Evolutionary conservation across 2,329 filamentous ascomycete genomes (phyloP).

Genomic region (Aphanoascus verrucosus): DNA sequence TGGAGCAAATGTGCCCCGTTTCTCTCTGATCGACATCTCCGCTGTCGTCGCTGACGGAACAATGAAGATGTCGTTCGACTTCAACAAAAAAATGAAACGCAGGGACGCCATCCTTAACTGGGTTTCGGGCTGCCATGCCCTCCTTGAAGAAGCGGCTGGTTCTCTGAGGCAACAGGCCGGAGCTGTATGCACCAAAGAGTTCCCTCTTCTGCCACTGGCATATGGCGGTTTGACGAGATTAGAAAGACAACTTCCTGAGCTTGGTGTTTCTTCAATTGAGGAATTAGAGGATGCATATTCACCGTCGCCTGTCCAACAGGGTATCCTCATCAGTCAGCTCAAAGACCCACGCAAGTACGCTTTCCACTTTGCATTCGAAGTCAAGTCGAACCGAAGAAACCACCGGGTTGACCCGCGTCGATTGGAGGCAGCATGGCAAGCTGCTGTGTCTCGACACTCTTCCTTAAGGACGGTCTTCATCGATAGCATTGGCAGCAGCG

Average conservation of each 20-base stretch:
- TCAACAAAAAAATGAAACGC: conserved; percentile 13
- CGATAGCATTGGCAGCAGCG: conserved; percentile 26
- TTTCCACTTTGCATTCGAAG: conserved; percentile 29
- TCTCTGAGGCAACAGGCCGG: not conserved
- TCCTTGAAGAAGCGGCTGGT: conserved; percentile 8
- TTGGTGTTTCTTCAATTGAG: conserved; percentile 11
- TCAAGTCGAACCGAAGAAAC: conserved; percentile 19
- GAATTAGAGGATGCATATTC: conserved; percentile 29
- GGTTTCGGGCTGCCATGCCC: conserved; percentile 8
- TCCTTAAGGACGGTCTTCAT: conserved; percentile 28
- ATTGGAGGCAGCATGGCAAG: conserved; percentile 27
- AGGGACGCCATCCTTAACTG: conserved; percentile 10
- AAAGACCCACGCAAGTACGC: conserved; percentile 29
- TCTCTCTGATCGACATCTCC: conserved; percentile 15
- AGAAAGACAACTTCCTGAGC: conserved; percentile 7
- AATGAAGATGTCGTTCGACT: conserved; percentile 12
- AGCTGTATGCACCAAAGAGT: not conserved
- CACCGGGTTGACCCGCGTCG: conserved; percentile 20
- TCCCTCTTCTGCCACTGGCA: conserved; percentile 12
- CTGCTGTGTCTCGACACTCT: conserved; percentile 26
- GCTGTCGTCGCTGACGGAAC: conserved; percentile 8
- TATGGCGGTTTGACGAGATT: conserved; percentile 12
- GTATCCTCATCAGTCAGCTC: conserved; percentile 30
- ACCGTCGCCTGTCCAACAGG: conserved; percentile 30
- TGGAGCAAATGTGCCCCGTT: conserved; percentile 12